Percentiles rank a stretch among this genome's conserved stretches.
Evolutionary conservation across 208 protist species (phyloP).

Genomic region (Wallacemonas rigidus): DNA sequence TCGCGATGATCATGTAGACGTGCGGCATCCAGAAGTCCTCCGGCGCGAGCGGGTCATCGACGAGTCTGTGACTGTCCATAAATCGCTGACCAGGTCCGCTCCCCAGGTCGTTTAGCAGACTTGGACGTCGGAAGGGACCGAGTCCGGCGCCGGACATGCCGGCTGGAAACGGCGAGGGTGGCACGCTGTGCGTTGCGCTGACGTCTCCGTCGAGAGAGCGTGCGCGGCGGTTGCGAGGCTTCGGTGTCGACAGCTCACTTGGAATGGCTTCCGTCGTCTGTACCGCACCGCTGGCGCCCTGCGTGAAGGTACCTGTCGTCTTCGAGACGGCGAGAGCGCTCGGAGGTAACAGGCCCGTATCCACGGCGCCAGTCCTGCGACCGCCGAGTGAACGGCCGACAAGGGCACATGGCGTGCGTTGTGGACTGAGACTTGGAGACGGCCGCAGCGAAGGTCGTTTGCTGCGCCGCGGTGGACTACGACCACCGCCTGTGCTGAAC

Average conservation of each 20-base stretch:
- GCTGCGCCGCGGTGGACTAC: constrained; percentile 1
- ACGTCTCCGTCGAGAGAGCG: neutral
- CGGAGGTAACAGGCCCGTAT: neutral
- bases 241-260: neutral
- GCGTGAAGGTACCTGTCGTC: constrained; percentile 1
- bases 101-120: constrained; percentile 12
- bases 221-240: neutral
- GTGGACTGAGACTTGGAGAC: constrained; percentile 5
- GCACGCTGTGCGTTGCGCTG: constrained; percentile 5
- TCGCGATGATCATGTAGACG: constrained; percentile 55
- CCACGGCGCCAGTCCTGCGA: neutral
- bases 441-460: neutral
- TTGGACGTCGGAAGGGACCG: neutral
- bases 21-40: constrained; percentile 51
- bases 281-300: neutral
- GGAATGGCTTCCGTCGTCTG: neutral
- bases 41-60: constrained; percentile 13
- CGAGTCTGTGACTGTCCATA: neutral
- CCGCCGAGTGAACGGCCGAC: neutral
- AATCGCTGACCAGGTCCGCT: neutral
- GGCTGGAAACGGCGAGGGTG: neutral
- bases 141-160: neutral
- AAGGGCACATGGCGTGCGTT: neutral
- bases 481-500: neutral
- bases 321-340: constrained; percentile 10